Conservation (phyloP, 2,329 filamentous ascomycete genomes). For the Aphanocladium album region DNA sequence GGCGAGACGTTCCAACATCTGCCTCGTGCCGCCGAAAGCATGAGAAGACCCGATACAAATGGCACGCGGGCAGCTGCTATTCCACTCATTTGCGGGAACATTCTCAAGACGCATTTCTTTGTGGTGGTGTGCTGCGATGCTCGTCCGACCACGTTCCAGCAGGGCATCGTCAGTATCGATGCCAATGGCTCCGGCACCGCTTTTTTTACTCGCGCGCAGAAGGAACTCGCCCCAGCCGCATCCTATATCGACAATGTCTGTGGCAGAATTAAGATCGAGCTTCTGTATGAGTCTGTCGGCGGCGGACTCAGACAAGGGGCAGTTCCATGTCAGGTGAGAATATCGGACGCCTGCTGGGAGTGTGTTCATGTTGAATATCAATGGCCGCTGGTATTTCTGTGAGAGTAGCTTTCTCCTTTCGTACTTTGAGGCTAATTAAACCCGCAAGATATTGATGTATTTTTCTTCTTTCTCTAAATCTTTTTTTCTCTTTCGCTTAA, state of each 20-base stretch:
- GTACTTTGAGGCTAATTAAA: no score
- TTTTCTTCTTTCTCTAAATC: no score
- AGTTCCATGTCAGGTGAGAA: conserved; percentile 6
- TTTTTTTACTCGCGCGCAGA: conserved; percentile 2
- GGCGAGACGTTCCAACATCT: conserved; percentile 13
- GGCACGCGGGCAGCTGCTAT: conserved; percentile 3
- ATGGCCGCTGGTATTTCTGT: no score
- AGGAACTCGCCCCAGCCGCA: conserved; percentile 19
- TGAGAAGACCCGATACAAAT: conserved; percentile 18
- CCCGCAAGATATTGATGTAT: no score
- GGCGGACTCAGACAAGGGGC: not conserved
- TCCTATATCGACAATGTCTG: conserved; percentile 14
- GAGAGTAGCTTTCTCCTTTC: no score
- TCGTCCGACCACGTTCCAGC: conserved; percentile 4
- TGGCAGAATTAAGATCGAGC: not conserved
- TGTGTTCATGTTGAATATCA: not conserved
- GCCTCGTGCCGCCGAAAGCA: conserved; percentile 12
- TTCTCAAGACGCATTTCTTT: conserved; percentile 1
- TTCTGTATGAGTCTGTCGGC: not conserved
- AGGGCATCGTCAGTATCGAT: conserved; percentile 13
- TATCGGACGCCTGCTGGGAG: not conserved
- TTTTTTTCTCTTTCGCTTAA: no score
- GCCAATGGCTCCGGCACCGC: conserved; percentile 1
- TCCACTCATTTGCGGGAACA: not conserved
- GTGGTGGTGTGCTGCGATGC: not conserved